Evolutionary conservation across 495 filamentous ascomycete species (phyloP).

Genomic region (Hypoxylon perforatum): DNA sequence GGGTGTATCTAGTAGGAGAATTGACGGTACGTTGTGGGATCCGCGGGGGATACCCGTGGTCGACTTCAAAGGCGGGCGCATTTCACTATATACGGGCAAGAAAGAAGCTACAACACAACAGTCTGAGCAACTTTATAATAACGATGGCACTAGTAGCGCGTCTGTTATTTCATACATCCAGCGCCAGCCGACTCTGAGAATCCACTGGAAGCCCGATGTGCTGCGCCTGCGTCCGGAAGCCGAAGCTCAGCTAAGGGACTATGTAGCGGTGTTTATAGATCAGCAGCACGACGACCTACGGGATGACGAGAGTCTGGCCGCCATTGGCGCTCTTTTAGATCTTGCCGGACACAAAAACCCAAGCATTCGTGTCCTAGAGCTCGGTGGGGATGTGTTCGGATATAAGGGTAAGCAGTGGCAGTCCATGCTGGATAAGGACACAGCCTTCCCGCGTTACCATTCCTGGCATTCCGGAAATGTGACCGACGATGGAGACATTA

Average conservation of each 20-base stretch:
- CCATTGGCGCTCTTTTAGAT: slow-evolving; percentile 33
- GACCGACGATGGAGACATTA: slow-evolving; percentile 5
- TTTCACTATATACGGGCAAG: slow-evolving; percentile 29
- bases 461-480: slow-evolving; percentile 9
- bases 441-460: slow-evolving; percentile 27
- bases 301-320: slow-evolving; percentile 8
- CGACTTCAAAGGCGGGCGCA: slow-evolving; percentile 13
- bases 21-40: slow-evolving; percentile 21
- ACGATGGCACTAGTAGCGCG: too few species aligned
- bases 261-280: slow-evolving; percentile 18
- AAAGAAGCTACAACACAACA: too few species aligned
- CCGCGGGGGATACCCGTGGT: slow-evolving; percentile 3
- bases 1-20: slow-evolving; percentile 12
- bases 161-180: too few species aligned
- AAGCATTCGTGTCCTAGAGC: slow-evolving; percentile 32
- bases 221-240: slow-evolving; percentile 12
- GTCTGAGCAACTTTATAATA: too few species aligned
- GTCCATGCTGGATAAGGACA: slow-evolving; percentile 14
- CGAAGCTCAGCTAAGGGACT: background rate
- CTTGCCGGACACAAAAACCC: slow-evolving; percentile 45
- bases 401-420: slow-evolving; percentile 21
- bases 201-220: slow-evolving; percentile 54
- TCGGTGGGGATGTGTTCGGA: background rate
- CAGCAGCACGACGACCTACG: background rate
- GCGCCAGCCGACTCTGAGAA: slow-evolving; percentile 41